phyloP scores from a whole-genome alignment of 768 basidiomycete species.

The Pholiota conissans region DNA sequence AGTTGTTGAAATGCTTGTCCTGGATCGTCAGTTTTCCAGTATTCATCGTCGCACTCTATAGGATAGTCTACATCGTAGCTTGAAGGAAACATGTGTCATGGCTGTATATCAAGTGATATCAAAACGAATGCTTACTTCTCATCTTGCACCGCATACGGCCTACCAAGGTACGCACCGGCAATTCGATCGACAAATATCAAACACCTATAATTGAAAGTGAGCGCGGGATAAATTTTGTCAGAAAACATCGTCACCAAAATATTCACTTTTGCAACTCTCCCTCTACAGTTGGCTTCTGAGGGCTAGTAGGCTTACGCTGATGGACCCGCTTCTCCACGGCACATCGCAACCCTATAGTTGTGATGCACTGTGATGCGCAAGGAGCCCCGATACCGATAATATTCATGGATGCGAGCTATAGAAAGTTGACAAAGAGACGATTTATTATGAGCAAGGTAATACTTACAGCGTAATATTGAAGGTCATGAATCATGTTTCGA shows the following conservation, averaged over 20 bases:
- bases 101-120: neutral
- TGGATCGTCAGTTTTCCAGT: conserved; percentile 46
- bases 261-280: conserved; percentile 59
- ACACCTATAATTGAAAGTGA: conserved; percentile 21
- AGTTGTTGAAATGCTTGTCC: conserved; percentile 63
- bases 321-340: conserved; percentile 68
- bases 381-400: conserved; percentile 46
- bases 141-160: conserved; percentile 64
- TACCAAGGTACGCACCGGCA: conserved; percentile 50
- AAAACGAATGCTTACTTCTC: conserved; percentile 56
- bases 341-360: conserved; percentile 59
- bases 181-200: conserved; percentile 32
- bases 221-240: no score
- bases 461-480: conserved; percentile 67
- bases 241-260: conserved; percentile 41
- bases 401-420: conserved; percentile 29
- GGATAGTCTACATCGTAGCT: conserved; percentile 70
- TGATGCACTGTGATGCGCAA: conserved; percentile 55
- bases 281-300: conserved; percentile 35
- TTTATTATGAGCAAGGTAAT: conserved; percentile 24
- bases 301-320: conserved; percentile 38
- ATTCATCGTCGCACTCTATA: conserved; percentile 56
- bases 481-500: conserved; percentile 59
- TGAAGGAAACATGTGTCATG: neutral
- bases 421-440: neutral